Base-by-base conservation (phyloP, 208 protist genomes). In the Tritrichomonas musculus region DNA sequence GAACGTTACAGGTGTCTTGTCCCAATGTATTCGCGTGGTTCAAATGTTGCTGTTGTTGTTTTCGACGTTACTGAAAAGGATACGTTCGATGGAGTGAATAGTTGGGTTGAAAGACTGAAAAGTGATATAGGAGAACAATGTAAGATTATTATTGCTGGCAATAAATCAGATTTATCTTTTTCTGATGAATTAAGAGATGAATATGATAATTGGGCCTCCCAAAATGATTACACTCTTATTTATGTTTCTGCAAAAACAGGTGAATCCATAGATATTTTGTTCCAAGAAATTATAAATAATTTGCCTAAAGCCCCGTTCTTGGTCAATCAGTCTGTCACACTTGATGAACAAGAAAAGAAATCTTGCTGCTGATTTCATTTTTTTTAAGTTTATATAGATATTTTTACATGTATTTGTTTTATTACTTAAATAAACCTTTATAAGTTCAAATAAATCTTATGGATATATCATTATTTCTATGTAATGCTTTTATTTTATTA, bases 201-300 rank as follows among this genome's bases (percentile, higher is more conserved):
- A 41, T 14, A 44, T 77, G 69, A 77, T 17, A 17, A 5, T 13
- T 77, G 69, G 69, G 22, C 69, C 1, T 20, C 33, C 4, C 11
- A 77, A 77, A 25, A 77, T 77, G 33, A 77, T 44, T 13, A 44
- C 2, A 14, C 22, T 17, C 14, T 25, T 82, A 30, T 82, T 82
- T 82, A 44, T 9, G 77, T 88, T 39, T 88, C 77, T 53, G 77
- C 77, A 33, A 88, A 88, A 57, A 88, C 77, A 41, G 77, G 77
- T 11, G 41, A 88, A 57, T 22, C 27, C 9, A 47, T 88, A 39
- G 47, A 88, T 39, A 14, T 33, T 39, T 39, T 88, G 14, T 88
- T 88, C 22, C 53, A 60, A 60, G 17, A 22, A 17, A 17, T 60
- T 22, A 17, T 60, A 17, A 60, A 60, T 17, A 22, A 22, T 60